Evolutionary conservation across 164 flowering plant genomes (phyloP), one percentile per base, ranked within the genome.

Genomic region (Echeveria elegans): DNA sequence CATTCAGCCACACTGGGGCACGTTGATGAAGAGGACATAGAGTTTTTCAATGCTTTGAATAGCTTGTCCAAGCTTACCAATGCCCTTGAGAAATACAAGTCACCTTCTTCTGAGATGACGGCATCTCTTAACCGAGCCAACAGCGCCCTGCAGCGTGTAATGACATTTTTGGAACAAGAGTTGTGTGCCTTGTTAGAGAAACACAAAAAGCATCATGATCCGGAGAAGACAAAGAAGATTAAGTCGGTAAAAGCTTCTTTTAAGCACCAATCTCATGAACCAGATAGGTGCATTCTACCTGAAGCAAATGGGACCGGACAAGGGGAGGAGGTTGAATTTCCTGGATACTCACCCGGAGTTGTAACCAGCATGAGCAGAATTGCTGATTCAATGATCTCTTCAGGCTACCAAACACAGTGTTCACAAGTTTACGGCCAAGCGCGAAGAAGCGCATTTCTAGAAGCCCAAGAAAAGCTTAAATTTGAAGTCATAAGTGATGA

Each of bases 151-250:
- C 88, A 89, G 30, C 79, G 74, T 6, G 87, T 86, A 4, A 82
- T 89, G 85, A 31, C 74, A 30, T 77, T 80, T 21, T 65, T 89
- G 62, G 98, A 89, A 47, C 87, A 86, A 15, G 90, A 88, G 53
- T 78, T 92, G 48, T 81, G 88, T 0, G 18, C 69, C 6, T 71
- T 92, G 24, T 65, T 89, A 0, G 92, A 85, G 29, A 80, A 77
- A 58, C 61, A 72, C 1, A 67, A 31, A 11, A 63, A 14, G 53
- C 23, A 48, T n/a, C 12, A 43, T 29, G 16, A 32, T 48, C n/a
- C 28, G 1, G 69, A 70, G 5, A 23, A 26, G 5, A 70, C 70
- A 15, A 69, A 23, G 8, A 64, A 24, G 23, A 9, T 34, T 1
- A 28, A 56, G n/a, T 48, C 68, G 47, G 63, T n/a, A 21, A n/a